Base-by-base conservation (phyloP, 73 alveolate species). In the Paramecium tetraurelia region DNA sequence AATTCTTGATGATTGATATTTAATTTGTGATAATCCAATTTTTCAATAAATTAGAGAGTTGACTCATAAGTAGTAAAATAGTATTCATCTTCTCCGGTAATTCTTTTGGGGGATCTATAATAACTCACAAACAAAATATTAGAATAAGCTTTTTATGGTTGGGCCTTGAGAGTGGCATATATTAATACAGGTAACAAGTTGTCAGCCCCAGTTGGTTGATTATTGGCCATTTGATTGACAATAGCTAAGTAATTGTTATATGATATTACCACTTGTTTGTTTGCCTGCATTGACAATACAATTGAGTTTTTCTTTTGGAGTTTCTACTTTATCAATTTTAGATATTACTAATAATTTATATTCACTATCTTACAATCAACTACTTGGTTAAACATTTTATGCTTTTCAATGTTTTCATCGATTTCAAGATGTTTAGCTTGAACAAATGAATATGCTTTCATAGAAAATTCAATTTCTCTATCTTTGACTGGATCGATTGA, bases 1-100 rank as follows among this genome's bases (percentile, higher is more conserved):
- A 80, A 80, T 43, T 80, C 90, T 46, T 80, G 18, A 7, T 33
- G 63, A 22, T 16, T 80, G 48, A 80, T 80, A 20, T 80, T 80
- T 24, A 80, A 35, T 80, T 80, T 80, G 7, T 41, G 70, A 46
- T 80, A 36, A 80, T 80, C 90, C 4, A 80, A 43, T 24, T 41
- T 31, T 80, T 80, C 90, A 22, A 80, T 80, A 35, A 80, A 44
- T 48, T 43, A 14, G 12, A 80, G 48, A 35, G 90, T 48, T 24
- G 90, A 80, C 24, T 80, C 75, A 46, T 80, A 80, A 41, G 90
- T 43, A 9, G 90, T 80, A 80, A 41, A 80, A 22, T 80, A 80
- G 16, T 80, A 80, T 22, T 80, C 90, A 44, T 80, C 90, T 10
- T 40, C 48, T 5, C 90, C 90, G 20, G 46, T 24, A 0, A 80